A percentile compares a stretch with the other conserved stretches of the same genome.
These are phyloP conservation scores for Fusarium ramigenum DNA, from an alignment of 2,329 filamentous ascomycete genomes.

Conservation along the genomic window DNA sequence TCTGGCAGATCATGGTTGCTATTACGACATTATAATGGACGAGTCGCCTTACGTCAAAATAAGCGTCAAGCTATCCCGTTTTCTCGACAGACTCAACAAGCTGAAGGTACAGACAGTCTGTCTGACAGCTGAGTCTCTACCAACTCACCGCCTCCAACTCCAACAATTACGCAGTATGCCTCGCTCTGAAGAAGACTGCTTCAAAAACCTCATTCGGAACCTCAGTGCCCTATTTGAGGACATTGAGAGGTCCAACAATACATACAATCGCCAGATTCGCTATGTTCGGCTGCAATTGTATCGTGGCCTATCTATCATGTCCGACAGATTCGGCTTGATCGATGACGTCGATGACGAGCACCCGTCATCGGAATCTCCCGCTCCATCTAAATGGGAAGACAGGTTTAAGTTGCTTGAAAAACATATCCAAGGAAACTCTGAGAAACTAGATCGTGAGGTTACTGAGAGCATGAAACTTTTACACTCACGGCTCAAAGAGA, in stretches of 20 bases:
- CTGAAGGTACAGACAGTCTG: neutral
- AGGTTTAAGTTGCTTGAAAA: neutral
- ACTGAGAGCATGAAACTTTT: no score
- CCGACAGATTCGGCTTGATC: no score
- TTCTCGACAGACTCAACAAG: neutral
- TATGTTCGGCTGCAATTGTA: neutral
- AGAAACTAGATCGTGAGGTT: no score
- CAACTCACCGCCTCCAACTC: neutral
- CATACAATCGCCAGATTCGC: neutral
- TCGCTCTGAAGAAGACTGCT: neutral
- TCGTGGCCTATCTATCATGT: neutral
- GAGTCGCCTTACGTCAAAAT: neutral
- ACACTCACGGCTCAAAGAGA: no score
- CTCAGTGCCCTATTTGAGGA: neutral
- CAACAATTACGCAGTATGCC: neutral
- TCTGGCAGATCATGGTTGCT: neutral
- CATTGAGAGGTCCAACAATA: neutral
- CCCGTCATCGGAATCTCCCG: no score
- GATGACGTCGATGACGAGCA: neutral
- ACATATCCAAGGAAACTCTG: neutral
- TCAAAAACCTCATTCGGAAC: neutral
- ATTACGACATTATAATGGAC: neutral
- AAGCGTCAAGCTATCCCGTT: neutral
- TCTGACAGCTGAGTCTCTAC: neutral
- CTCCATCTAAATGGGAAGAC: no score